Base-by-base conservation (phyloP, 2,329 filamentous ascomycete genomes). In the Scytalidium sp. region DNA sequence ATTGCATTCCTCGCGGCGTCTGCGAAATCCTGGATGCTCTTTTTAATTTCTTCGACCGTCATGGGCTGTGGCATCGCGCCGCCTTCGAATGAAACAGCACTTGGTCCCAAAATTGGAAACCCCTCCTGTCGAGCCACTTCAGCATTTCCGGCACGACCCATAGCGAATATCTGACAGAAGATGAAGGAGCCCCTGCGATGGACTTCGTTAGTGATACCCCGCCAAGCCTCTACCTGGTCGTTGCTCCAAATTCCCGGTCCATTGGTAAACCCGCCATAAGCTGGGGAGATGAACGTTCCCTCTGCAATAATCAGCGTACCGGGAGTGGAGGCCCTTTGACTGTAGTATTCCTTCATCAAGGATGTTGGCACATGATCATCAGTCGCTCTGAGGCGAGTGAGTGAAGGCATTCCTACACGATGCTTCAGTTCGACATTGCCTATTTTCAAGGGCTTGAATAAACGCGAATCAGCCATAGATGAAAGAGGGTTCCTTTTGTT, bases 161-260 rank as follows among this genome's bases (percentile, higher is more conserved):
- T 68, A 0, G 74, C 75, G 71, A 80, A 86, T 0, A 88, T 69
- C 61, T 88, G 85, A 1, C 74, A 63, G 65, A 73, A 86, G 44
- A 87, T 81, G 60, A 73, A 80, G 23, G 72, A 76, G 3, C 78
- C 79, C 57, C 83, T 84, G 20, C 69, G 69, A 62, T 89, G 85
- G 1, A 88, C 81, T 1, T 76, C 79, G 23, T 81, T 75, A 2
- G 79, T 83, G 41, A 88, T 68, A 13, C 73, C 66, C 54, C 75
- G 80, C 85, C 85, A 88, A 0, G 71, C 76, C 1, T 70, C 73
- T 42, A 85, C 71, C 52, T 86, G 81, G 10, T 70, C 73, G 0
- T 74, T 64, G 20, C 61, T 77, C 60, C 73, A 84, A 57, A 85
- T 79, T 19, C 81, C 83, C 0, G 84, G 82, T 2, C 75, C 71